These are phyloP conservation scores for Aristolochia fimbriata DNA, from an alignment of 164 flowering plant genomes.

Conservation along the genomic window DNA sequence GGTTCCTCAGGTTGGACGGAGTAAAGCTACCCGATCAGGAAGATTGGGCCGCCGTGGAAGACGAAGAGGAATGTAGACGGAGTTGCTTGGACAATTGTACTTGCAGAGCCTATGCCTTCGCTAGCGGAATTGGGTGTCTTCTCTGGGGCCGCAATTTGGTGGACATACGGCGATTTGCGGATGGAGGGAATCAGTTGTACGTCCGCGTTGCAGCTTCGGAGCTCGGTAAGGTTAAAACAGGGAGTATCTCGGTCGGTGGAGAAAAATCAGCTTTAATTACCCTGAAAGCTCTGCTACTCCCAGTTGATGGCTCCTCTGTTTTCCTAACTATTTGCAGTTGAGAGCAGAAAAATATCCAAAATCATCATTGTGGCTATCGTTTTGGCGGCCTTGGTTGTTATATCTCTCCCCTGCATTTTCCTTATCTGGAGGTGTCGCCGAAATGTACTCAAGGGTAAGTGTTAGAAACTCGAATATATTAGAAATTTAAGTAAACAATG, in stretches of 20 bases:
- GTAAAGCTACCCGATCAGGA: constrained; percentile 17
- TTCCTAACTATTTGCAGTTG: background rate
- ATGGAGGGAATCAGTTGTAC: constrained; percentile 17
- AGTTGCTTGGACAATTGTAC: constrained; percentile 47
- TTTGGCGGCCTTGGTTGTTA: background rate
- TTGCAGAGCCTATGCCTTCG: constrained; percentile 38
- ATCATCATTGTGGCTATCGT: background rate
- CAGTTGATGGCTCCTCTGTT: too few relatives aligned
- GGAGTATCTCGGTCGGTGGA: too few relatives aligned
- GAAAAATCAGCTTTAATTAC: too few relatives aligned
- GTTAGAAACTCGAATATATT: background rate
- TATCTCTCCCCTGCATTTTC: background rate
- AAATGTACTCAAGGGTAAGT: background rate
- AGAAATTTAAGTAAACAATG: too few relatives aligned
- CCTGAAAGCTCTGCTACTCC: too few relatives aligned
- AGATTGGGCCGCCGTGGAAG: background rate
- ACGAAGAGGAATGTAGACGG: constrained; percentile 19
- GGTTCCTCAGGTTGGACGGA: constrained; percentile 6
- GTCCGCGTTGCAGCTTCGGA: constrained; percentile 42
- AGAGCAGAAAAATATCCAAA: background rate
- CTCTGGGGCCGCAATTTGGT: constrained; percentile 24
- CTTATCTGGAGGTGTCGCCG: background rate
- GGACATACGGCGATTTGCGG: constrained; percentile 30
- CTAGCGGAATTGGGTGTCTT: constrained; percentile 28
- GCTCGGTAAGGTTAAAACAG: constrained; percentile 27